These are phyloP conservation scores for Populus euphratica DNA, from an alignment of 345 rosid species.

Conservation along the genomic window DNA sequence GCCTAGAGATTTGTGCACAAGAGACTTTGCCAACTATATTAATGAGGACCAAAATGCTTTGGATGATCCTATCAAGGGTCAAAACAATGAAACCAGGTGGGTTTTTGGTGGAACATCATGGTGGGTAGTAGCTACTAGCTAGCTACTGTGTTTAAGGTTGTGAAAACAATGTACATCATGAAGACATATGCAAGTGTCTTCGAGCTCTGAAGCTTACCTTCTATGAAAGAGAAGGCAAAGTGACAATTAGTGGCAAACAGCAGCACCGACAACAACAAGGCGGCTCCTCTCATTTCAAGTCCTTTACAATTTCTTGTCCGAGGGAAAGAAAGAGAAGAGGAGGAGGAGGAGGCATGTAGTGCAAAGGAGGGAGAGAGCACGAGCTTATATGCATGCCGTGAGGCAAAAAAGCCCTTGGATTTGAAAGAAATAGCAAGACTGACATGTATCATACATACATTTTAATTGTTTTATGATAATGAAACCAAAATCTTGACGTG, in stretches of 20 bases:
- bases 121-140: too few species aligned
- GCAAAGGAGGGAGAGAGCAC: slow-evolving; percentile 1
- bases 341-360: not conserved
- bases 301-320: not conserved
- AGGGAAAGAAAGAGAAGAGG: not conserved
- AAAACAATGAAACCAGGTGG: too few species aligned
- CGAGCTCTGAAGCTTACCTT: slow-evolving; percentile 31
- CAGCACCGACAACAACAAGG: slow-evolving; percentile 34
- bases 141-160: too few species aligned
- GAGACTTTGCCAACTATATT: not conserved
- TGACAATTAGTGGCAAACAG: slow-evolving; percentile 40
- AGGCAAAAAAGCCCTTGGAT: slow-evolving; percentile 12
- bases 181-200: too few species aligned
- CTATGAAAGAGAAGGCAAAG: slow-evolving; percentile 41
- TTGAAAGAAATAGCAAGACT: slow-evolving; percentile 13
- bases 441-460: not conserved
- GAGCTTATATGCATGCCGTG: slow-evolving; percentile 39
- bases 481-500: not conserved
- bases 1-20: not conserved
- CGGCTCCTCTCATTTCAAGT: slow-evolving; percentile 29
- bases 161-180: too few species aligned
- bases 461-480: not conserved
- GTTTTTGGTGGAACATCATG: too few species aligned
- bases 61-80: not conserved
- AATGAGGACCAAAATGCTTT: not conserved